Percentiles rank a stretch among this genome's conserved stretches.
phyloP scores from a whole-genome alignment of 495 filamentous ascomycete species.

The Podospora conica region DNA sequence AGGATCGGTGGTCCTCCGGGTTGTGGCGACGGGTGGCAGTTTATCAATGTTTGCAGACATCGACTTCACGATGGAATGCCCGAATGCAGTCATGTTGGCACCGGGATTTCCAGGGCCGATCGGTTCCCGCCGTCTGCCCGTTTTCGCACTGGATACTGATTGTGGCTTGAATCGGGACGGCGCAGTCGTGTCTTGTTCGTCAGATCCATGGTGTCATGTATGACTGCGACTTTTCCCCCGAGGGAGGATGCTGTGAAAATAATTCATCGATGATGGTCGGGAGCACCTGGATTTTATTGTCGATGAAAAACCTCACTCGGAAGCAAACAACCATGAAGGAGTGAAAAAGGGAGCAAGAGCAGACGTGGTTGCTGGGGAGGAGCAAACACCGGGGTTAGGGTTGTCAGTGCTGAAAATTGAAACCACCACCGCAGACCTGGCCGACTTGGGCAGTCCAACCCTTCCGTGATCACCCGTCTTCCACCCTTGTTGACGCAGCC shows the following conservation, averaged over 20 bases:
- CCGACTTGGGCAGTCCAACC: background rate
- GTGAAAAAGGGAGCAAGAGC: background rate
- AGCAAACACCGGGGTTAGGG: background rate
- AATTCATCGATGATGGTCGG: background rate
- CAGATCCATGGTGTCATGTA: background rate
- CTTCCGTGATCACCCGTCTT: slow-evolving; percentile 1
- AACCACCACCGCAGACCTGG: background rate
- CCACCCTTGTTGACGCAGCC: background rate
- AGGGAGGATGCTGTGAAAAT: background rate
- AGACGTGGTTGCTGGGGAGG: background rate
- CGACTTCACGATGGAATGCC: background rate
- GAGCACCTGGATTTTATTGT: background rate
- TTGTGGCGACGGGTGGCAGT: background rate
- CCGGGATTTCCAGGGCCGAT: background rate
- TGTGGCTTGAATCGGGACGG: slow-evolving; percentile 7
- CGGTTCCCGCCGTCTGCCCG: background rate
- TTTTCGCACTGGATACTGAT: slow-evolving; percentile 4
- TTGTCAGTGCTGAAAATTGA: background rate
- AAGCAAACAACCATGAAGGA: background rate
- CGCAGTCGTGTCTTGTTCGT: background rate
- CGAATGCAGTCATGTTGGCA: slow-evolving; percentile 3
- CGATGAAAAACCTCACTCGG: background rate
- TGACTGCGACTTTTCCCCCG: background rate
- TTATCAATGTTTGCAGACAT: background rate
- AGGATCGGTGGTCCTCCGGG: background rate